Conservation (phyloP, 352 stramenopile species). For the Globisporangium recalcitrans region DNA sequence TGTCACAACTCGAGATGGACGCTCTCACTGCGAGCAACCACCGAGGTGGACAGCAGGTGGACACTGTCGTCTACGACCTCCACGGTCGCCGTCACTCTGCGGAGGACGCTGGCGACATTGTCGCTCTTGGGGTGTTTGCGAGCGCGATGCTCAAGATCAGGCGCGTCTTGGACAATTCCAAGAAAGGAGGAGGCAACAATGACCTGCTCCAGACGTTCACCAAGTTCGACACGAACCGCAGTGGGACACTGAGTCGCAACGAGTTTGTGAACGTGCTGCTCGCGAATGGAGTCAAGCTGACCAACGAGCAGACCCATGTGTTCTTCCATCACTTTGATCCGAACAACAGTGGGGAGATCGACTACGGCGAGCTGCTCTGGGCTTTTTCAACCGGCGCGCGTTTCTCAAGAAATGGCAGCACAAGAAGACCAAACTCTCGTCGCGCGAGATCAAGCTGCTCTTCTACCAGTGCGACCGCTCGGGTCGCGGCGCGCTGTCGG, state of each 20-base stretch:
- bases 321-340: conserved; percentile 48
- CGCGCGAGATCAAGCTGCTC: conserved; percentile 23
- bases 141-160: conserved; percentile 55
- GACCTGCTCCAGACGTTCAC: conserved; percentile 36
- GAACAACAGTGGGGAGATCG: conserved; percentile 40
- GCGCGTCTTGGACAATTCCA: conserved; percentile 21
- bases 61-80: conserved; percentile 49
- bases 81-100: conserved; percentile 44
- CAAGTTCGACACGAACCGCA: conserved; percentile 42
- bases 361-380: conserved; percentile 62
- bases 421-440: conserved; percentile 25
- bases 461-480: conserved; percentile 51
- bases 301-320: conserved; percentile 32
- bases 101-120: conserved; percentile 24
- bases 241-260: conserved; percentile 35
- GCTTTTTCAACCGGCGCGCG: conserved; percentile 51
- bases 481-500: conserved; percentile 29
- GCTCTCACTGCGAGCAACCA: background rate
- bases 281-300: conserved; percentile 26
- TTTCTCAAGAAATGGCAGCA: conserved; percentile 57
- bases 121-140: conserved; percentile 28
- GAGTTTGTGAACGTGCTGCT: conserved; percentile 40
- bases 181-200: background rate
- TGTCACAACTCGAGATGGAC: conserved; percentile 44
- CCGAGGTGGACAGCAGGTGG: background rate